phyloP scores from a whole-genome alignment of 345 rosid species.

The Eucalyptus sp. region DNA sequence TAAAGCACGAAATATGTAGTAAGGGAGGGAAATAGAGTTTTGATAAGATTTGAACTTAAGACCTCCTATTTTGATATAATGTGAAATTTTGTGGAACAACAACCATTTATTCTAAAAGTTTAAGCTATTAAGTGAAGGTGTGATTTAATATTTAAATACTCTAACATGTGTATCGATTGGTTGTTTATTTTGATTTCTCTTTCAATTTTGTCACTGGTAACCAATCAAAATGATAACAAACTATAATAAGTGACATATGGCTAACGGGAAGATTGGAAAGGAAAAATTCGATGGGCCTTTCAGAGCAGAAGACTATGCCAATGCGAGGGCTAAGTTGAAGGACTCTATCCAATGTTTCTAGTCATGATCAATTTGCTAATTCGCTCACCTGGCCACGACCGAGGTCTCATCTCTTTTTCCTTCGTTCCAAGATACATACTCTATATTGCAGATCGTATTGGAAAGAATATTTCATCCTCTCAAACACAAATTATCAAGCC shows the following conservation, averaged over 20 bases:
- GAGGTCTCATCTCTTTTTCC: neutral
- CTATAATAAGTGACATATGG: too few species aligned
- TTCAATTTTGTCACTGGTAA: neutral
- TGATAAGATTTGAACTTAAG: neutral
- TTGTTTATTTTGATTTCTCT: neutral
- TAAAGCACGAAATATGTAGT: too few species aligned
- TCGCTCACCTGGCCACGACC: neutral
- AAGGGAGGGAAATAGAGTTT: too few species aligned
- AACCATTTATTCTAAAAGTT: too few species aligned
- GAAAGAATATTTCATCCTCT: neutral
- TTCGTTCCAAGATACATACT: neutral
- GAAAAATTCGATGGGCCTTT: neutral
- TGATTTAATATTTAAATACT: neutral
- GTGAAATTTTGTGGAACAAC: neutral
- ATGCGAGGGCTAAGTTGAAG: too few species aligned
- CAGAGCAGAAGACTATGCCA: too few species aligned
- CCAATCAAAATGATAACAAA: neutral
- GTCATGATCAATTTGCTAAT: neutral
- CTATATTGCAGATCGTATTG: neutral
- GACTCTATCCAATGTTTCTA: neutral
- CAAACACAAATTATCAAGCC: neutral
- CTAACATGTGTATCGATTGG: too few species aligned
- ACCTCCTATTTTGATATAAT: neutral
- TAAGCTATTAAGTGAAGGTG: neutral
- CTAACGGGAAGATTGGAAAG: neutral